Base-by-base conservation (phyloP, 306 rosid species). In the Lotus japonicus region DNA sequence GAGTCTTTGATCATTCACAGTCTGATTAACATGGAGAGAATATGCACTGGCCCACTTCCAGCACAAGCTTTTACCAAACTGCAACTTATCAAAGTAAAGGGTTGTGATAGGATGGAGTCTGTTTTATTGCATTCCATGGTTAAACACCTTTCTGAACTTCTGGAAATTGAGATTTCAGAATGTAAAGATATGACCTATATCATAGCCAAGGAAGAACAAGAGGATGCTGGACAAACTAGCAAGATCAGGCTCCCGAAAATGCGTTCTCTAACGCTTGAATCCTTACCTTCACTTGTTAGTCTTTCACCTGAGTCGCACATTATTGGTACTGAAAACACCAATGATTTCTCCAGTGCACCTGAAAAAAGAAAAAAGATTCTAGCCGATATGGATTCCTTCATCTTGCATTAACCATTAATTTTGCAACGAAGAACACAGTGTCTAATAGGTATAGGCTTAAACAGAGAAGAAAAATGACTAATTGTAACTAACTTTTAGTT, bases 161-260 rank as follows among this genome's bases (percentile, higher is more conserved):
- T 56, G 64, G 77, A 80, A 54, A 36, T 80, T 38, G 76, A 74
- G 66, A 58, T 79, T 63, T 74, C 80, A 26, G 77, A 74, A 46
- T 79, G 83, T 31, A 63, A 66, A 8, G 39, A 0, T 12, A 49
- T 79, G 77, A 49, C 51, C 5, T 61, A 62, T 18, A 57, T 79
- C 69, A 35, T 74, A 49, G 43, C 49, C 9, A 45, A 50, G 39
- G n/a, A 63, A 39, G 50, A 51, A 41, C 62, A 63, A 56, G 55
- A 74, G 41, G 50, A 41, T 55, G 77, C 57, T 26, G 59, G 11
- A 26, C 48, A 64, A 63, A 42, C 26, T 0, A 41, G 41, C 16
- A 63, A 55, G 58, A 69, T 79, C 39, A 1, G 11, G 8, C 78
- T 79, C 46, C 61, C 66, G 8, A 65, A 69, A 17, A 23, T 74